Conservation (phyloP, 345 rosid species). For the Salix koriyanagi region DNA sequence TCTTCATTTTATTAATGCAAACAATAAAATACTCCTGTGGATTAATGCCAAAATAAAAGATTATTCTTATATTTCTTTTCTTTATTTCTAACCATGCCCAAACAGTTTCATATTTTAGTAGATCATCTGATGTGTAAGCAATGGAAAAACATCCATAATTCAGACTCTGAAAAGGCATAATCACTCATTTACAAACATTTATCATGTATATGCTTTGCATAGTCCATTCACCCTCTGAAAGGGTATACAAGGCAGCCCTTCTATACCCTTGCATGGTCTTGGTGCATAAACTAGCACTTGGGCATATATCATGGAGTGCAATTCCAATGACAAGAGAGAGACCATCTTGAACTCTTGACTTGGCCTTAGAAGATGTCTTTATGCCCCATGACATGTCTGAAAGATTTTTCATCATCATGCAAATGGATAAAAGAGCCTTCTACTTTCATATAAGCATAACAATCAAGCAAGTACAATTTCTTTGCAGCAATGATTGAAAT, state of each 20-base stretch:
- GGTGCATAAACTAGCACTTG: background rate
- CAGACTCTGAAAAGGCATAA: background rate
- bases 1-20: background rate
- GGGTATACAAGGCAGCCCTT: background rate
- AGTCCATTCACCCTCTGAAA: background rate
- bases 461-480: background rate
- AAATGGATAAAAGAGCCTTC: background rate
- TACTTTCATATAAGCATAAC: background rate
- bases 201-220: background rate
- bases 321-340: background rate
- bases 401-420: slow-evolving; percentile 1
- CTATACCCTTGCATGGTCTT: background rate
- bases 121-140: background rate
- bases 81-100: background rate
- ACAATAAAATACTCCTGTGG: background rate
- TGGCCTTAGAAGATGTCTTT: background rate
- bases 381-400: background rate
- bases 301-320: background rate
- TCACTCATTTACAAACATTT: background rate
- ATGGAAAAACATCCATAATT: background rate
- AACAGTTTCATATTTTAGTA: background rate
- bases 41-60: background rate
- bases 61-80: background rate
- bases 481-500: background rate
- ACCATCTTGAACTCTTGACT: background rate